Conservation (phyloP, 768 basidiomycete species). For the Pisolithus microcarpus region DNA sequence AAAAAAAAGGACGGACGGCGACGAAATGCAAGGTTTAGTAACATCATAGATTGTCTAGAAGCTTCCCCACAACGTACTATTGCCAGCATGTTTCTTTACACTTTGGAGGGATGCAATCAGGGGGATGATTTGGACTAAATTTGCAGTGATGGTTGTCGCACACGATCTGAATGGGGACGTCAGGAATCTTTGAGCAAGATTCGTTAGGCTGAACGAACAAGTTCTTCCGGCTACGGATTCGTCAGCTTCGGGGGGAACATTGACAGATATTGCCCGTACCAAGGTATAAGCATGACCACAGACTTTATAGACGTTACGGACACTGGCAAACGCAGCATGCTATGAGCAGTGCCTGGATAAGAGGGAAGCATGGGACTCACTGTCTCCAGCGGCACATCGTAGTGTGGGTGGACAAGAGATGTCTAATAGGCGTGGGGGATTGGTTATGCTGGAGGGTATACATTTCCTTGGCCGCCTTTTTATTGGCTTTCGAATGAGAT, state of each 20-base stretch:
- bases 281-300: slow-evolving; percentile 43
- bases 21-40: neutral
- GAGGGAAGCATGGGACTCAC: slow-evolving; percentile 28
- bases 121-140: slow-evolving; percentile 49
- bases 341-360: slow-evolving; percentile 1
- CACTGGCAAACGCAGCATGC: slow-evolving; percentile 19
- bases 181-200: slow-evolving; percentile 2
- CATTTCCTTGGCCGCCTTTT: slow-evolving; percentile 15
- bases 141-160: slow-evolving; percentile 43
- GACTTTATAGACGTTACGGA: slow-evolving; percentile 40
- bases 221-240: slow-evolving; percentile 31
- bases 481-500: slow-evolving; percentile 24
- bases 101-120: slow-evolving; percentile 31
- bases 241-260: slow-evolving; percentile 3
- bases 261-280: slow-evolving; percentile 23
- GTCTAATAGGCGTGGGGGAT: neutral
- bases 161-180: slow-evolving; percentile 30
- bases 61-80: slow-evolving; percentile 32
- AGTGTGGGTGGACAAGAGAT: neutral
- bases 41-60: neutral
- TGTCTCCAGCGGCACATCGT: slow-evolving; percentile 51
- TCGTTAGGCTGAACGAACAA: slow-evolving; percentile 16
- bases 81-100: slow-evolving; percentile 45
- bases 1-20: neutral
- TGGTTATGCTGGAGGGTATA: slow-evolving; percentile 6